Evolutionary conservation across 768 basidiomycete species (phyloP).

Genomic region (Tephrocybe sp.): DNA sequence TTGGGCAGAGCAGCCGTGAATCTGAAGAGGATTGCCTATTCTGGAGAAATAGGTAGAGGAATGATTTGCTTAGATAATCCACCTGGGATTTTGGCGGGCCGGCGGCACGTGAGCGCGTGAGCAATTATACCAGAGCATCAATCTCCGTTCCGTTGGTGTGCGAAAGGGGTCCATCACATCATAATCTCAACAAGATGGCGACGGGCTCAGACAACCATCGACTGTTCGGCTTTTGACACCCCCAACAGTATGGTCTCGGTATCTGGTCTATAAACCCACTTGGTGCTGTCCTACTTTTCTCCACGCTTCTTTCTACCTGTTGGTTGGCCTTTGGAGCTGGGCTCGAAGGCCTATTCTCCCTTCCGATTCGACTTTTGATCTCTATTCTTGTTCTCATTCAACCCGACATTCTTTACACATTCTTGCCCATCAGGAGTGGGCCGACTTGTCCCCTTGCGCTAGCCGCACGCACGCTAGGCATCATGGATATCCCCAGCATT

Average conservation of each 20-base stretch:
- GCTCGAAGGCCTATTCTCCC: conserved; percentile 2
- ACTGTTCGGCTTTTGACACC: conserved; percentile 2
- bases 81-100: too few species aligned
- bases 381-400: not conserved
- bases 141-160: not conserved
- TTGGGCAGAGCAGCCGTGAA: conserved; percentile 23
- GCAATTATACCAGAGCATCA: not conserved
- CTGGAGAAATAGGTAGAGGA: conserved; percentile 13
- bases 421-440: conserved; percentile 7
- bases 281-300: not conserved
- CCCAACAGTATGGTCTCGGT: conserved; percentile 1
- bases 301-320: too few species aligned
- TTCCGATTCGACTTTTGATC: not conserved
- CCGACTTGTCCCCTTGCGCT: not conserved
- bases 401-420: not conserved
- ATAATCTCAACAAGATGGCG: not conserved
- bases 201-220: not conserved
- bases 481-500: conserved; percentile 5
- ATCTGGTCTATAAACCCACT: conserved; percentile 3
- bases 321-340: conserved; percentile 8
- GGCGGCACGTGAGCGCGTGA: too few species aligned
- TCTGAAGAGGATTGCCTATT: conserved; percentile 18
- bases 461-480: conserved; percentile 1
- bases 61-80: not conserved
- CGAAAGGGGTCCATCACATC: not conserved